Percentiles rank a stretch among this genome's conserved stretches.
Evolutionary conservation across 495 filamentous ascomycete species (phyloP).

Genomic region (Neurospora discreta): DNA sequence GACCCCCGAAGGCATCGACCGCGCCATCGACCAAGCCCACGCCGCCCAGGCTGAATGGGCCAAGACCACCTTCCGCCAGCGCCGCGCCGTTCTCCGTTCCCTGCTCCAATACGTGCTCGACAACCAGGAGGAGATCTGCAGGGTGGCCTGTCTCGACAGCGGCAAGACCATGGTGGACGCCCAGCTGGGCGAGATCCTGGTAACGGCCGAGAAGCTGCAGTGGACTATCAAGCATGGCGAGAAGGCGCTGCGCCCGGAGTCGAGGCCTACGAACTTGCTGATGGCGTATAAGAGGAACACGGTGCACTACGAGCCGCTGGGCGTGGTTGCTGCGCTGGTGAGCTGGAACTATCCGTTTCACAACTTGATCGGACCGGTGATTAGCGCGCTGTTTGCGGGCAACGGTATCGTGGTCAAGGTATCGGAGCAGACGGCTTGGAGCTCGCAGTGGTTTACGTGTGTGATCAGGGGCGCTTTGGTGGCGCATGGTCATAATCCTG

Average conservation of each 20-base stretch:
- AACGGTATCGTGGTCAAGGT: conserved; percentile 87
- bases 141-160: conserved; percentile 84
- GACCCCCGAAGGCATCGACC: conserved; percentile 68
- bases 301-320: conserved; percentile 84
- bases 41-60: conserved; percentile 75
- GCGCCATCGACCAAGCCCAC: conserved; percentile 60
- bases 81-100: conserved; percentile 70
- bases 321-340: conserved; percentile 82
- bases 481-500: conserved; percentile 72
- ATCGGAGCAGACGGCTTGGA: conserved; percentile 91
- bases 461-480: conserved; percentile 67
- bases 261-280: conserved; percentile 70
- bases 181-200: conserved; percentile 84
- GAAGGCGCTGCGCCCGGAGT: conserved; percentile 58
- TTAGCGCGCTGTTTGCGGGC: conserved; percentile 84
- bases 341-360: conserved; percentile 98
- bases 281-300: conserved; percentile 94
- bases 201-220: conserved; percentile 83
- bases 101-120: conserved; percentile 76
- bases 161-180: conserved; percentile 95
- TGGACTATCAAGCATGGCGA: conserved; percentile 94
- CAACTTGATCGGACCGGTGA: conserved; percentile 84
- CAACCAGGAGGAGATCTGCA: conserved; percentile 79
- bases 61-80: conserved; percentile 62
- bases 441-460: conserved; percentile 63